Evolutionary conservation across 1,284 basidiomycete species (phyloP).

Genomic region (Puccinia polysora): DNA sequence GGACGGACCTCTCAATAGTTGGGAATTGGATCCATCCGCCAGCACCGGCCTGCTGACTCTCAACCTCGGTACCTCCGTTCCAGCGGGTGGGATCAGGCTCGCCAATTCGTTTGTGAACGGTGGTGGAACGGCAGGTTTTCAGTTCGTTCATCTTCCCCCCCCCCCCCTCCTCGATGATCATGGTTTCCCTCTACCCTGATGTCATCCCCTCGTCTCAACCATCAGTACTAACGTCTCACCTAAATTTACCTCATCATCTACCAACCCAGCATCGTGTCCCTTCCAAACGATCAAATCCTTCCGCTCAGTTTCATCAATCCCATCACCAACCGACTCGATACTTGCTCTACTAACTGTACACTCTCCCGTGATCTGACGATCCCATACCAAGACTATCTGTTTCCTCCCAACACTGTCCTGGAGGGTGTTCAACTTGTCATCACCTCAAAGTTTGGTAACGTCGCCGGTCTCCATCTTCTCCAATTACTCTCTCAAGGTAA

Average conservation of each 20-base stretch:
- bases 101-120: constrained; percentile 80
- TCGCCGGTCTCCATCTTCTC: constrained; percentile 77
- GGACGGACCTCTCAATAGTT: constrained; percentile 74
- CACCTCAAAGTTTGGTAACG: constrained; percentile 68
- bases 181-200: constrained; percentile 42
- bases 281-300: constrained; percentile 50
- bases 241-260: not conserved
- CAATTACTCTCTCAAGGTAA: constrained; percentile 81
- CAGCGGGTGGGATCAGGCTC: constrained; percentile 72
- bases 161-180: not conserved
- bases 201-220: not conserved
- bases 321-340: constrained; percentile 46
- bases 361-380: constrained; percentile 59
- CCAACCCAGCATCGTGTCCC: constrained; percentile 47
- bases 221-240: not conserved
- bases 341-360: constrained; percentile 53
- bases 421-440: constrained; percentile 80
- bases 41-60: constrained; percentile 66
- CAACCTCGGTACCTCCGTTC: constrained; percentile 66
- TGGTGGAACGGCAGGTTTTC: constrained; percentile 77
- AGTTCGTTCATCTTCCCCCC: constrained; percentile 57
- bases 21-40: constrained; percentile 70
- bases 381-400: constrained; percentile 82
- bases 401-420: constrained; percentile 59
- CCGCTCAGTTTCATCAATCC: constrained; percentile 48